A percentile compares a stretch with the other conserved stretches of the same genome.
Conservation (phyloP, 768 basidiomycete species). For the Pisolithus albus region DNA sequence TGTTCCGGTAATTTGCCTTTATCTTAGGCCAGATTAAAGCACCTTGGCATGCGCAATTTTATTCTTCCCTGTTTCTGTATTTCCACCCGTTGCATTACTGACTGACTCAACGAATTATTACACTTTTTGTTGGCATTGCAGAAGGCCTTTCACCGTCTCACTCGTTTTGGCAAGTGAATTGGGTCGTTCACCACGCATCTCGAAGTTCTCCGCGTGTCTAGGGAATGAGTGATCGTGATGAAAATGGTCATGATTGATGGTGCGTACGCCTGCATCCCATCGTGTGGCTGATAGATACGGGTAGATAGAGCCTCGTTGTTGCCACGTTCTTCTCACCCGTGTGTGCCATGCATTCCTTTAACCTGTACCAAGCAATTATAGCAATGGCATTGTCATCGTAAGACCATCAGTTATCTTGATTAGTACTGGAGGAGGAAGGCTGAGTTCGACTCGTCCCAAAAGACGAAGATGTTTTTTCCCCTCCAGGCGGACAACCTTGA, state of each 20-base stretch:
- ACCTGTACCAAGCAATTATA: neutral
- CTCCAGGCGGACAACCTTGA: neutral
- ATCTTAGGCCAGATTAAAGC: neutral
- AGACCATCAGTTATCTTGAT: neutral
- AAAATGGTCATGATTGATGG: neutral
- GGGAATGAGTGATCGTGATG: neutral
- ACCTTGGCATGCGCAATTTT: neutral
- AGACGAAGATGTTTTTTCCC: neutral
- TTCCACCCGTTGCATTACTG: constrained; percentile 2
- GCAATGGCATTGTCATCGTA: neutral
- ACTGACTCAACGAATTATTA: constrained; percentile 18
- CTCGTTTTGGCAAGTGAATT: constrained; percentile 19
- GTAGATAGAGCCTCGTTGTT: neutral
- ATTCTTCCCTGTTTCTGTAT: neutral
- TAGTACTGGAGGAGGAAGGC: neutral
- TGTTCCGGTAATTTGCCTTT: neutral
- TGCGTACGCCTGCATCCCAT: neutral
- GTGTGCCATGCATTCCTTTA: neutral
- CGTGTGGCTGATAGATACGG: neutral
- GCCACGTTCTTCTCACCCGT: neutral
- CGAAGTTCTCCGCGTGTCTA: neutral
- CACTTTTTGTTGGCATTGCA: constrained; percentile 12
- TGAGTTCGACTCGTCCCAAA: constrained; percentile 1
- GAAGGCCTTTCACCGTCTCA: constrained; percentile 23
- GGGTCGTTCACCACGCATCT: neutral